Conservation (phyloP, 768 basidiomycete species). For the Strobilomyces confusus region DNA sequence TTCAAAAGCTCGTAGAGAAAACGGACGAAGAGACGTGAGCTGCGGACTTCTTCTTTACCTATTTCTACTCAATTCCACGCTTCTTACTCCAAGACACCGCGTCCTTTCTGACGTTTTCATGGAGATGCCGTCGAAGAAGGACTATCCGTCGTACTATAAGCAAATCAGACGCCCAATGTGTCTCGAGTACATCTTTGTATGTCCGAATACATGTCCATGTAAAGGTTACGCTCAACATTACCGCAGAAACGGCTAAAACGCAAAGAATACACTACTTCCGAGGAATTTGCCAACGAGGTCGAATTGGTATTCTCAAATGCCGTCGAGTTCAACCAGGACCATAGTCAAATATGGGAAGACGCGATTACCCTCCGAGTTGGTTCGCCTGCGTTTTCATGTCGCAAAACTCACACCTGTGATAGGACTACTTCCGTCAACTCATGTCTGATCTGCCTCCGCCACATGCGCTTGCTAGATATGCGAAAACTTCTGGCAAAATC, state of each 20-base stretch:
- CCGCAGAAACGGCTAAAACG: conserved; percentile 74
- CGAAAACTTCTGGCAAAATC: conserved; percentile 59
- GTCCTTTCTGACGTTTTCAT: conserved; percentile 72
- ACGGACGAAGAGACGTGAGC: conserved; percentile 62
- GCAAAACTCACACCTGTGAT: conserved; percentile 9
- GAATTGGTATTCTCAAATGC: conserved; percentile 91
- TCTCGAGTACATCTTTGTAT: conserved; percentile 70
- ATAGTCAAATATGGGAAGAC: conserved; percentile 79
- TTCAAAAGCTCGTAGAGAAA: conserved; percentile 72
- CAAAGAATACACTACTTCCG: conserved; percentile 65
- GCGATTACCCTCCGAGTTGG: conserved; percentile 62
- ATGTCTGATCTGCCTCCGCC: conserved; percentile 77
- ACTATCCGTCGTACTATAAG: conserved; percentile 78
- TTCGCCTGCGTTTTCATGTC: conserved; percentile 8
- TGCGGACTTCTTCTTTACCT: background rate
- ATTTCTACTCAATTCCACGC: background rate
- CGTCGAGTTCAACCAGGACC: conserved; percentile 81
- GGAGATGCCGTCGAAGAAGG: conserved; percentile 76
- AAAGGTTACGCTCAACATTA: background rate
- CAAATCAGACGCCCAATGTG: conserved; percentile 76
- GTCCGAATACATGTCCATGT: conserved; percentile 27
- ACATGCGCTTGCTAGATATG: conserved; percentile 59
- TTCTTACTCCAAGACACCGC: conserved; percentile 48
- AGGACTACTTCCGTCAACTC: conserved; percentile 72
- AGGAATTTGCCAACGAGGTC: conserved; percentile 80